A percentile compares a stretch with the other conserved stretches of the same genome.
Evolutionary conservation across 352 stramenopile genomes (phyloP).

Genomic region (Phytophthora constricta): DNA sequence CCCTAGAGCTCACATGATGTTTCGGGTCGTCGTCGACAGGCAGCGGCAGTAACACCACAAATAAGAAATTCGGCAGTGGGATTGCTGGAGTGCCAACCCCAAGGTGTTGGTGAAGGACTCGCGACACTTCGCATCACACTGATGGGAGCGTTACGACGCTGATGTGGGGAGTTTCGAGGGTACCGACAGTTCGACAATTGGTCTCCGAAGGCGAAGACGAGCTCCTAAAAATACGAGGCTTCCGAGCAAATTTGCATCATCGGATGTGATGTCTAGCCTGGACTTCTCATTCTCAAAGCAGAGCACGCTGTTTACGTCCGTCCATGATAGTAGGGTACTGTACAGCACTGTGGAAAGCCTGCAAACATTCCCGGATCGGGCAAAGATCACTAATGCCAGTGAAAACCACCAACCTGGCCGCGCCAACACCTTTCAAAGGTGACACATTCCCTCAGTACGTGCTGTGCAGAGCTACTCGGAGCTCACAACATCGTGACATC

Average conservation of each 20-base stretch:
- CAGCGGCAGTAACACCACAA: not conserved
- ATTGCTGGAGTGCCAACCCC: no score
- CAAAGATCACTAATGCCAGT: conserved; percentile 19
- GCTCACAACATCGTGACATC: conserved; percentile 5
- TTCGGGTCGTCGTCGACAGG: not conserved
- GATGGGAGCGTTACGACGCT: conserved; percentile 18
- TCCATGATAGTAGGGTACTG: no score
- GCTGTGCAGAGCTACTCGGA: conserved; percentile 34
- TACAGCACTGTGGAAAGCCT: conserved; percentile 1
- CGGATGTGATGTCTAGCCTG: not conserved
- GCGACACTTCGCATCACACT: no score
- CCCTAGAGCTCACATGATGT: conserved; percentile 1
- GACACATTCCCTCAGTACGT: conserved; percentile 71
- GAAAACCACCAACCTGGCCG: conserved; percentile 10
- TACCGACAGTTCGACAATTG: conserved; percentile 29
- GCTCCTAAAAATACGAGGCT: conserved; percentile 3
- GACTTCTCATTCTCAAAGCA: no score
- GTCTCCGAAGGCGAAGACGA: conserved; percentile 4
- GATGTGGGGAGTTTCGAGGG: no score
- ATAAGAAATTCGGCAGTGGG: no score
- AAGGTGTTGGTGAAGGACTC: no score
- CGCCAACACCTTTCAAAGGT: conserved; percentile 60
- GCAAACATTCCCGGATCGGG: not conserved
- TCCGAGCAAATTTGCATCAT: not conserved
- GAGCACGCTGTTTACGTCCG: no score